Percentiles rank a stretch among this genome's conserved stretches.
Conservation (phyloP, 768 basidiomycete species). For the Cyathus striatus region DNA sequence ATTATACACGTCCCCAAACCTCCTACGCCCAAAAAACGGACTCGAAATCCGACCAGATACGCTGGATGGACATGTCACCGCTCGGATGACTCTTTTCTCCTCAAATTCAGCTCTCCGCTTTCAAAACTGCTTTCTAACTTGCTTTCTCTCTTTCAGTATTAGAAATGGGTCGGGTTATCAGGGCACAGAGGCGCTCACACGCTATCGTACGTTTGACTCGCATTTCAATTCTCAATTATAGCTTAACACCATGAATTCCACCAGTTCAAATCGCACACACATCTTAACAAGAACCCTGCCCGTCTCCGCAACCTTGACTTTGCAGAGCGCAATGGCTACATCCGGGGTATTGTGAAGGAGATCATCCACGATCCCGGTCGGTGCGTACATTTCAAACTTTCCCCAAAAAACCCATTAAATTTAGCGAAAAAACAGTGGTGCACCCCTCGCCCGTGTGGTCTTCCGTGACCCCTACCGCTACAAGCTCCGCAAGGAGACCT, state of each 20-base stretch:
- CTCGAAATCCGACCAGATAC: constrained; percentile 22
- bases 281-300: constrained; percentile 91
- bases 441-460: constrained; percentile 96
- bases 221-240: background rate
- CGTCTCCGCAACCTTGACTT: constrained; percentile 93
- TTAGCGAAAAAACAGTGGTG: constrained; percentile 57
- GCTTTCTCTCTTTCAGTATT: constrained; percentile 34
- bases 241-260: background rate
- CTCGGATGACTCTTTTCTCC: background rate
- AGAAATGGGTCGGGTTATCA: constrained; percentile 89
- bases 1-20: constrained; percentile 4
- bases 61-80: constrained; percentile 25
- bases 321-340: constrained; percentile 97
- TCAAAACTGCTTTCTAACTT: constrained; percentile 9
- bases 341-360: constrained; percentile 97
- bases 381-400: constrained; percentile 58
- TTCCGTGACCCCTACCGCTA: constrained; percentile 99
- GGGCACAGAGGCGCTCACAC: constrained; percentile 89
- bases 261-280: constrained; percentile 96
- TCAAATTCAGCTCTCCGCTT: constrained; percentile 1
- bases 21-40: constrained; percentile 16
- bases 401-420: constrained; percentile 1
- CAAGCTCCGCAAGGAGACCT: constrained; percentile 97
- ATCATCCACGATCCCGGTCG: constrained; percentile 99
- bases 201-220: constrained; percentile 68